These are phyloP conservation scores for Phaffia australis DNA, from an alignment of 768 basidiomycete genomes.

Conservation along the genomic window DNA sequence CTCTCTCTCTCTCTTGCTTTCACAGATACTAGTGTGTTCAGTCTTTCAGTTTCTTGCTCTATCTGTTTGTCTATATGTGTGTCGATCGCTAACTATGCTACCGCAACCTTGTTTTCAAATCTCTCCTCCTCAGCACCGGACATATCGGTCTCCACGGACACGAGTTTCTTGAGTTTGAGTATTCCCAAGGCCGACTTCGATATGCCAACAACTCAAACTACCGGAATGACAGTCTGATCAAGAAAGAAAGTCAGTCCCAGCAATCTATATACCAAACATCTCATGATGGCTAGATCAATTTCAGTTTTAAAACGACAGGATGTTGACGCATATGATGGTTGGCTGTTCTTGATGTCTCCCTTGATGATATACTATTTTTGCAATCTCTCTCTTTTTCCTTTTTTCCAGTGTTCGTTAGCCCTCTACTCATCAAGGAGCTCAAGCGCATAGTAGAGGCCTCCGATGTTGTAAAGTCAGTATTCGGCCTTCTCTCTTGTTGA, in stretches of 20 bases:
- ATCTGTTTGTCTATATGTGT: no score
- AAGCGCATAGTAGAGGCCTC: slow-evolving; percentile 86
- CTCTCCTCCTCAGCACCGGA: slow-evolving; percentile 56
- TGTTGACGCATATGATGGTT: not conserved
- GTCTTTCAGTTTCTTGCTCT: not conserved
- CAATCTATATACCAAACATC: not conserved
- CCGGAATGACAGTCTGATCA: slow-evolving; percentile 89
- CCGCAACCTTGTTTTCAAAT: not conserved
- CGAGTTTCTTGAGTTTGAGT: slow-evolving; percentile 97
- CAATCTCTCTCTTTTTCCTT: not conserved
- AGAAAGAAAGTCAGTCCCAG: slow-evolving; percentile 81
- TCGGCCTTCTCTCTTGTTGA: slow-evolving; percentile 28
- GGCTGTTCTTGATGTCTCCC: not conserved
- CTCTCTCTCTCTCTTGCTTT: not conserved
- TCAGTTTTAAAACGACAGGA: not conserved
- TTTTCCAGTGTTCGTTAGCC: slow-evolving; percentile 81
- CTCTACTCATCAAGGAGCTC: slow-evolving; percentile 82
- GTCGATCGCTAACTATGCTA: no score
- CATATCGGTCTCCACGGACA: slow-evolving; percentile 97
- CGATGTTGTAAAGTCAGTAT: slow-evolving; percentile 75
- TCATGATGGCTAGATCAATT: not conserved
- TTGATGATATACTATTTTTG: not conserved
- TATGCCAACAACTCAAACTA: slow-evolving; percentile 99
- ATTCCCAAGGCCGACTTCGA: slow-evolving; percentile 71
- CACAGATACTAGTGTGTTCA: slow-evolving; percentile 12